Percentiles rank a stretch among this genome's conserved stretches.
Conservation (phyloP, 1,139 yeast species). For the Tardiomyces depauwii region DNA sequence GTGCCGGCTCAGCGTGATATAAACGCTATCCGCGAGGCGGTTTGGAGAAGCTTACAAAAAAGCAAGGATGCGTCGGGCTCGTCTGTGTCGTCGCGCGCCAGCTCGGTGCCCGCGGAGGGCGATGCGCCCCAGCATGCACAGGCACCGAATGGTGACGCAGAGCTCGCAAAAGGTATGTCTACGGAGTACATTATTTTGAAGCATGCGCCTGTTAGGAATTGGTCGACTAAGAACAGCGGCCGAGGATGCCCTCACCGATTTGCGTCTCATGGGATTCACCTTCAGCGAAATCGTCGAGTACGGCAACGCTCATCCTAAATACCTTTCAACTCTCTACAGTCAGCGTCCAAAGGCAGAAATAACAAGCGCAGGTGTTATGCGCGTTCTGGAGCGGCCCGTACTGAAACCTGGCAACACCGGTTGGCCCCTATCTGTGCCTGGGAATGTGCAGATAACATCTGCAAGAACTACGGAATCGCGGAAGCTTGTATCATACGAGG, state of each 20-base stretch:
- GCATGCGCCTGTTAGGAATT: too few relatives aligned
- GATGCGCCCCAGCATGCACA: not conserved
- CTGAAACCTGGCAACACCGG: not conserved
- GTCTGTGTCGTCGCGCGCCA: not conserved
- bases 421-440: not conserved
- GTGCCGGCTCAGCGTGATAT: not conserved
- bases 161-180: too few relatives aligned
- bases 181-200: too few relatives aligned
- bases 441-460: not conserved
- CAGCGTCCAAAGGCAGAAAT: conserved; percentile 4
- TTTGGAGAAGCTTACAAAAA: not conserved
- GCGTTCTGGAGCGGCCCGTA: not conserved
- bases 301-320: conserved; percentile 10
- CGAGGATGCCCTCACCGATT: conserved; percentile 15
- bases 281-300: conserved; percentile 19
- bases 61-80: not conserved
- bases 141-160: too few relatives aligned
- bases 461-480: not conserved
- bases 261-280: conserved; percentile 19
- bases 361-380: not conserved
- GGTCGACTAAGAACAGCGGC: not conserved
- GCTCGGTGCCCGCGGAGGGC: not conserved
- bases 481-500: not conserved
- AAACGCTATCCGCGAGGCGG: not conserved
- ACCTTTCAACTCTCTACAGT: conserved; percentile 11